Evolutionary conservation across 176 grass and related monocot genomes (phyloP).

Genomic region (Oropetium thomaeum): DNA sequence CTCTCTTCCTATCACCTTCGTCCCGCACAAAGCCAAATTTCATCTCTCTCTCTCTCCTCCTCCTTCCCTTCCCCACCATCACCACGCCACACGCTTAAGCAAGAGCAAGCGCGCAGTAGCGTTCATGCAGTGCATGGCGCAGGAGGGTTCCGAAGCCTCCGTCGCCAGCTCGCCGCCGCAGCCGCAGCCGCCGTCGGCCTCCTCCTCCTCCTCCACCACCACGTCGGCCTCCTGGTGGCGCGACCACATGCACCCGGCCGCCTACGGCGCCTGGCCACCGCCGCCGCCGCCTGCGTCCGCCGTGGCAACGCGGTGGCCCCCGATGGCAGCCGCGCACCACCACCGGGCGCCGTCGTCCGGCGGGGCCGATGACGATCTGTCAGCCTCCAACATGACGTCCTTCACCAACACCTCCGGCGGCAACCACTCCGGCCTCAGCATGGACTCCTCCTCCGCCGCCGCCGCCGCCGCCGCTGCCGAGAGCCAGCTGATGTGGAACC

Average conservation of each 20-base stretch:
- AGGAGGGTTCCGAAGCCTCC: constrained; percentile 75
- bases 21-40: constrained; percentile 18
- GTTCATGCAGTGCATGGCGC: constrained; percentile 52
- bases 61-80: neutral
- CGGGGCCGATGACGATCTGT: constrained; percentile 44
- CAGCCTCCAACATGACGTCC: constrained; percentile 52
- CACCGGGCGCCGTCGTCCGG: constrained; percentile 22
- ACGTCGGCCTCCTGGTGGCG: constrained; percentile 53
- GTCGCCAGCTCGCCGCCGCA: constrained; percentile 60
- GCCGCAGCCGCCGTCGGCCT: constrained; percentile 9
- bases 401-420: constrained; percentile 47
- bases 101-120: neutral
- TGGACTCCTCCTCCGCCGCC: constrained; percentile 50
- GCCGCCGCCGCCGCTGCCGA: constrained; percentile 37
- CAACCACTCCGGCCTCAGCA: constrained; percentile 63
- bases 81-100: neutral
- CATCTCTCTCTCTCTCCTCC: neutral
- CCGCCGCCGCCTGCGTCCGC: neutral
- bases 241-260: constrained; percentile 45
- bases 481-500: constrained; percentile 89
- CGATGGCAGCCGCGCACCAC: neutral
- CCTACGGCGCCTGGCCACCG: constrained; percentile 24
- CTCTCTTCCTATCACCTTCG: neutral
- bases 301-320: constrained; percentile 36
- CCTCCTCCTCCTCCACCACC: neutral